Evolutionary conservation across 1,284 basidiomycete genomes (phyloP), one percentile per base, ranked within the genome.

Genomic region (Naganishia cerealis): DNA sequence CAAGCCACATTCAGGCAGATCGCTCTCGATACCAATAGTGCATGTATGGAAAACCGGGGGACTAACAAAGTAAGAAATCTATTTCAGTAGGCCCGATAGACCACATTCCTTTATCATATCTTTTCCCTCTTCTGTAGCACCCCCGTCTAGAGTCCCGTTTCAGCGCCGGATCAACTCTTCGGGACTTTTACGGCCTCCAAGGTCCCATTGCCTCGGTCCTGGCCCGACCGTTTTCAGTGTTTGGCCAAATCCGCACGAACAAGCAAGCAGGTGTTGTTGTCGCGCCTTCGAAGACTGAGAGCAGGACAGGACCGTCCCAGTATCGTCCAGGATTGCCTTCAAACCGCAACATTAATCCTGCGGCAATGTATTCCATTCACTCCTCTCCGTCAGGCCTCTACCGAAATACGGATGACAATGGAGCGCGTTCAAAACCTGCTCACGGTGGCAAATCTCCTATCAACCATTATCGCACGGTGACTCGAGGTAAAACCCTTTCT

Each of bases 101-200:
- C 8, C 16, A 24, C n/a, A 29, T 58, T 1, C 43, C 16, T 42
- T 24, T 26, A 24, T 42, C 4, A 40, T 18, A 4, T 26, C 18
- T 26, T 18, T 16, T 10, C 53, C 29, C 6, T 38, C 3, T 39
- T 16, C 29, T 38, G 18, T 12, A 57, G 55, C 7, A 38, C 9
- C 38, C 26, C 8, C 55, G 40, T 4, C 36, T 57, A 21, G 33
- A 13, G 21, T 57, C 55, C 18, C 55, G 55, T 7, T 57, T 57
- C 55, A 57, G 55, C 21, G 33, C 55, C 4, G 40, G 40, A 21
- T 57, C 55, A 6, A 40, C 55, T 29, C 55, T 57, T 36, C 36
- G 21, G 0, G 40, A 57, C 4, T 3, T 57, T 8, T 57, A 39
- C 18, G 55, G n/a, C 33, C 13, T 39, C 6, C 21, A 21, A 40